These are phyloP conservation scores for Hura crepitans DNA, from an alignment of 441 rosid species.

Conservation along the genomic window DNA sequence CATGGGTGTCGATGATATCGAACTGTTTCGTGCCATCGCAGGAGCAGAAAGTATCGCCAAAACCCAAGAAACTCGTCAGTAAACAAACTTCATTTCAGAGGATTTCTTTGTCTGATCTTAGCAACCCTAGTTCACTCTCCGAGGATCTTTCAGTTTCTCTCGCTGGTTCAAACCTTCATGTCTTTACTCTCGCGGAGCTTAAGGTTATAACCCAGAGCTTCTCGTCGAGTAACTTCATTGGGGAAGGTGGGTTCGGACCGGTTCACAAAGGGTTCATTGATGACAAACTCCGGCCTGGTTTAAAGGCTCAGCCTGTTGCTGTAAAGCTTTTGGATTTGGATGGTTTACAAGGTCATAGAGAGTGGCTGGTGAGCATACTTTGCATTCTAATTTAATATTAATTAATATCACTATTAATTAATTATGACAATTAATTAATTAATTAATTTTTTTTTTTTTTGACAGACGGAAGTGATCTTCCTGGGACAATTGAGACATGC, in stretches of 20 bases:
- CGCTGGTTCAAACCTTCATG: conserved; percentile 56
- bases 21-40: conserved; percentile 47
- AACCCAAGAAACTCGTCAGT: conserved; percentile 23
- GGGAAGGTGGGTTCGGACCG: conserved; percentile 85
- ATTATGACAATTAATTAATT: background rate
- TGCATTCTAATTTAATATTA: background rate
- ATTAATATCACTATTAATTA: too few relatives aligned
- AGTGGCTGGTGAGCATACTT: conserved; percentile 67
- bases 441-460: background rate
- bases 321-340: conserved; percentile 72
- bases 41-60: conserved; percentile 13
- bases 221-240: conserved; percentile 52
- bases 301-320: conserved; percentile 69
- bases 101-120: conserved; percentile 55
- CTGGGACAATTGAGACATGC: conserved; percentile 71
- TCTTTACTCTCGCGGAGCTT: conserved; percentile 52
- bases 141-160: conserved; percentile 43
- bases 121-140: conserved; percentile 52
- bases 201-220: conserved; percentile 53
- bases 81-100: conserved; percentile 48
- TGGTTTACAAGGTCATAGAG: conserved; percentile 76
- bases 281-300: conserved; percentile 59
- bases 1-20: conserved; percentile 44
- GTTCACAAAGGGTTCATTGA: conserved; percentile 82
- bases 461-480: conserved; percentile 71